Evolutionary conservation across 768 basidiomycete species (phyloP), one percentile per base, ranked within the genome.

Genomic region (Chalciporus sphaerocephalus): DNA sequence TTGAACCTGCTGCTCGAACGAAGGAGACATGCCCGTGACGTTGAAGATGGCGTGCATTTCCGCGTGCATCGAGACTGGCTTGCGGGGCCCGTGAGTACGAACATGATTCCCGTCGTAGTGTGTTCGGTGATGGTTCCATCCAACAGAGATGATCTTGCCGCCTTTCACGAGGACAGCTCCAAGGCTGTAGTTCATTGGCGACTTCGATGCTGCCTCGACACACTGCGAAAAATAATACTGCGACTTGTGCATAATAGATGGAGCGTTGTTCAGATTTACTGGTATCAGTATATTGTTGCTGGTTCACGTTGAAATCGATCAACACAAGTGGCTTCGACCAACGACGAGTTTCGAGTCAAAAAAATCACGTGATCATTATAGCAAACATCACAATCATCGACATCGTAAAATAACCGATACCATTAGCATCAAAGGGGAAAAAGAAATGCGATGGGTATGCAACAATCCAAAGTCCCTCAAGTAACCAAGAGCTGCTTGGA

Each of bases 21-120:
- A 71, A 39, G 76, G 75, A 35, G 73, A 70, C 70, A 67, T 68
- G 65, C 74, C 67, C 57, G 74, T 76, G 44, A 74, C 55, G 51
- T 64, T 78, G 61, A 74, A 76, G 46, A 80, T 80, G 22, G 73
- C 74, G 51, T 80, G 74, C 80, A 80, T 80, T 64, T 79, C 76
- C 3, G 79, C 78, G 52, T 81, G 77, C 76, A 80, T 69, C 2
- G 65, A 69, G 13, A 68, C 47, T 16, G 65, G 61, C 67, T 70
- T 75, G 40, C 70, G 67, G 52, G 66, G 66, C 4, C 69, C 69
- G 40, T 66, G 67, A 42, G 61, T 65, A 30, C 46, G 54, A 22
- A 66, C 56, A 37, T 74, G 70, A 10, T 63, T 61, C 20, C 76
- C 76, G 46, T 80, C 74, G 54, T 79, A 79, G 46, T 75, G 74